Conservation (phyloP, 2,329 filamentous ascomycete genomes). For the Setomelanomma holmii region DNA sequence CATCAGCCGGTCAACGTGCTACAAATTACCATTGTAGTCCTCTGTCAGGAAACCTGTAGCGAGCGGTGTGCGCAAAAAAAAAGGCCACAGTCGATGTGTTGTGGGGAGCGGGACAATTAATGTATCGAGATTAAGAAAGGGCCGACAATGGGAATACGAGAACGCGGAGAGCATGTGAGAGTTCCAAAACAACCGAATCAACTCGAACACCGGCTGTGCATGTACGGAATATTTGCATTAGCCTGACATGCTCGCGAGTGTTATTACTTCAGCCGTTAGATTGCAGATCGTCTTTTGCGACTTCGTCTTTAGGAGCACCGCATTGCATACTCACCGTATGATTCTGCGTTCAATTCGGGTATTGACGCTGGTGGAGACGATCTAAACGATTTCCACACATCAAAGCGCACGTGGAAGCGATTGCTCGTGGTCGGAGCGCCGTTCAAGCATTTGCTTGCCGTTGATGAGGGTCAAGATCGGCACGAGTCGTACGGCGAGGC, state of each 20-base stretch:
- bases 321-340: too few relatives aligned
- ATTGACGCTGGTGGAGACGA: neutral
- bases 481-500: neutral
- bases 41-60: neutral
- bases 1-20: neutral
- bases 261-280: neutral
- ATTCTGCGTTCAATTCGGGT: neutral
- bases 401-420: neutral
- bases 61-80: neutral
- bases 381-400: neutral
- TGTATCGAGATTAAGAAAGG: conserved; percentile 9
- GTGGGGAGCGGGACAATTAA: conserved; percentile 5
- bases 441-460: neutral
- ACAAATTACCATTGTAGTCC: neutral
- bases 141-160: conserved; percentile 3
- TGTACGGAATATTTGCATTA: neutral
- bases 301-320: too few relatives aligned
- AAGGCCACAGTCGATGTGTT: neutral
- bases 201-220: neutral
- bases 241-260: too few relatives aligned
- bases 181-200: neutral
- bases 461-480: neutral
- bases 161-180: conserved; percentile 5
- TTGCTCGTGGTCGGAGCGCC: neutral
- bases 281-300: neutral